Evolutionary conservation across 2,329 filamentous ascomycete species (phyloP).

Genomic region (Clathrospora elynae): DNA sequence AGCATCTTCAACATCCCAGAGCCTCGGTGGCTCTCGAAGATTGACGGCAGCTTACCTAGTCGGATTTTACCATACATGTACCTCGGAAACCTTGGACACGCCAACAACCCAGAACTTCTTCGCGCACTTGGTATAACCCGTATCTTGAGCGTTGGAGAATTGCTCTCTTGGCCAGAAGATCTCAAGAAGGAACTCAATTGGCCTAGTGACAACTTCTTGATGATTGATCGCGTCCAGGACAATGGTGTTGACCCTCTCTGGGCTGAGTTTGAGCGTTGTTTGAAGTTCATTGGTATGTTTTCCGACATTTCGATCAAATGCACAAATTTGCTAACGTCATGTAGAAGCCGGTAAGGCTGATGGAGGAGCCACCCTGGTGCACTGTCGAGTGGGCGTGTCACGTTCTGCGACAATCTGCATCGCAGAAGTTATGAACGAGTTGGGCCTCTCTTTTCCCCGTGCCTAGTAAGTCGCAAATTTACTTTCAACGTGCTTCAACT

Average conservation of each 20-base stretch:
- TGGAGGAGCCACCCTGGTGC: constrained; percentile 85
- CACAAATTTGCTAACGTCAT: constrained; percentile 15
- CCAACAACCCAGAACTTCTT: constrained; percentile 88
- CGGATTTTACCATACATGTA: constrained; percentile 94
- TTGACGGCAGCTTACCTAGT: constrained; percentile 91
- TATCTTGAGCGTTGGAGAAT: constrained; percentile 90
- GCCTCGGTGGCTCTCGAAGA: constrained; percentile 78
- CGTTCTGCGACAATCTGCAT: constrained; percentile 97
- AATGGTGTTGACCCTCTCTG: constrained; percentile 94
- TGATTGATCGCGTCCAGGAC: constrained; percentile 87
- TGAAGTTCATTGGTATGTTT: constrained; percentile 86
- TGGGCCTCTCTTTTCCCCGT: constrained; percentile 81
- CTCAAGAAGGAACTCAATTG: constrained; percentile 65
- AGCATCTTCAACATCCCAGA: constrained; percentile 63
- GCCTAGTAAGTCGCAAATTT: constrained; percentile 68
- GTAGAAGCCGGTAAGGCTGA: constrained; percentile 77
- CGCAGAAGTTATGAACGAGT: constrained; percentile 90
- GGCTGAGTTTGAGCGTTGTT: constrained; percentile 80
- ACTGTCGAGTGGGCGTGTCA: constrained; percentile 95
- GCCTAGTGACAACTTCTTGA: constrained; percentile 77
- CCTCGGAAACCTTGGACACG: constrained; percentile 88
- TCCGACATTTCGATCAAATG: neutral
- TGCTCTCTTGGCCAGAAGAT: constrained; percentile 76
- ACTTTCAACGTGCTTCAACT: constrained; percentile 6
- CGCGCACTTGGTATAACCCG: constrained; percentile 80